Base-by-base conservation (phyloP, 208 protist genomes). In the Trypanosoma rangeli region DNA sequence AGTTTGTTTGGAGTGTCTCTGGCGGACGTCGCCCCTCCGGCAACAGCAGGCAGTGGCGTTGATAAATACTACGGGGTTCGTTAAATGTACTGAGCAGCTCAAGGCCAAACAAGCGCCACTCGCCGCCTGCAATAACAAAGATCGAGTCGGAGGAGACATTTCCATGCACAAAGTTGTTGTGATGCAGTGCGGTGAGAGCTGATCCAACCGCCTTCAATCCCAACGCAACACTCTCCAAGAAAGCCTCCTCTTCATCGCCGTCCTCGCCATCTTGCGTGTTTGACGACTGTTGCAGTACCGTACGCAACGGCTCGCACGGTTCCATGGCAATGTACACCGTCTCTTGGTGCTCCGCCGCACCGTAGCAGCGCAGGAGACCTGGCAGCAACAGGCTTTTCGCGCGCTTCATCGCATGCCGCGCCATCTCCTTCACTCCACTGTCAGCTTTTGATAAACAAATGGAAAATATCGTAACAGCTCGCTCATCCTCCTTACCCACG, bases 301-400 rank as follows among this genome's bases (percentile, higher is more conserved):
- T 52, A 33, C 50, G 65, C 37, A 96, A 73, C 31, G 92, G 70
- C 31, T 84, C 68, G 37, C 87, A 94, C 44, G 62, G 70, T 74
- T 97, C 89, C 18, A 83, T 94, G 20, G 90, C 92, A 35, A 97
- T 86, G 78, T 97, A 94, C 9, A 94, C 49, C 18, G 79, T 85
- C 59, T 90, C 79, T 48, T 83, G 52, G 58, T 94, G 79, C 76
- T 95, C 92, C 0, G 64, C 76, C 5, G 79, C 87, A 12, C 82
- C 89, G 61, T 85, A 69, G 63, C 88, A 95, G 13, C 83, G 80
- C 8, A 97, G 81, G 28, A 93, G 58, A 29, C 89, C 89, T 0
- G 87, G 89, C 16, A 95, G 75, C 53, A 89, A 66, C 26, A 97
- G 70, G 28, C 85, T 93, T 58, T 94, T 93, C 8, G 87, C 74